A percentile compares a stretch with the other conserved stretches of the same genome.
phyloP scores from a whole-genome alignment of 1,139 yeast genomes.

The Debaryomycetaceae sp. region DNA sequence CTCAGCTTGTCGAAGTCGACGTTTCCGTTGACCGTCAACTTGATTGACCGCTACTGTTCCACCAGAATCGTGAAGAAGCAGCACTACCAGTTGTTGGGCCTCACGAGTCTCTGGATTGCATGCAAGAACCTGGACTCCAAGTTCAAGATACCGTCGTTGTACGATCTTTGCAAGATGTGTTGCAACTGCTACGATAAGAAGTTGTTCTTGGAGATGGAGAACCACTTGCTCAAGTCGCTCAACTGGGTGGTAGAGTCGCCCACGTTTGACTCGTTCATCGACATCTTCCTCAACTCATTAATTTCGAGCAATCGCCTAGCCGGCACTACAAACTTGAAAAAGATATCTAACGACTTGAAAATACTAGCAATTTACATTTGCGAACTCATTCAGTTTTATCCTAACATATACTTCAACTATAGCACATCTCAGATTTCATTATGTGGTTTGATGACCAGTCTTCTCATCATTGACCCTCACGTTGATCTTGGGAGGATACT shows the following conservation, averaged over 20 bases:
- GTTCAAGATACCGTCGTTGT: slow-evolving; percentile 58
- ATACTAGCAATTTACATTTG: slow-evolving; percentile 59
- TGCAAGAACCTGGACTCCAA: slow-evolving; percentile 71
- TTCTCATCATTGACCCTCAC: slow-evolving; percentile 26
- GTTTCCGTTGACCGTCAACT: slow-evolving; percentile 52
- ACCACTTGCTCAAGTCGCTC: slow-evolving; percentile 57
- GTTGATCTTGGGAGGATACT: slow-evolving; percentile 21
- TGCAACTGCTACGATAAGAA: slow-evolving; percentile 60
- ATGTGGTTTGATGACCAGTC: slow-evolving; percentile 40
- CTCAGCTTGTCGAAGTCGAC: slow-evolving; percentile 48
- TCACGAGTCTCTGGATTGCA: slow-evolving; percentile 71
- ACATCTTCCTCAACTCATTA: slow-evolving; percentile 40
- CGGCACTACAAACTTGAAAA: slow-evolving; percentile 23
- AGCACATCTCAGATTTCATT: slow-evolving; percentile 56
- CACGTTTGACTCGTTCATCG: slow-evolving; percentile 61
- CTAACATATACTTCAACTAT: slow-evolving; percentile 54
- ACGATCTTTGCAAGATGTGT: slow-evolving; percentile 57
- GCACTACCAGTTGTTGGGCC: slow-evolving; percentile 66
- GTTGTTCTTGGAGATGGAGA: slow-evolving; percentile 66
- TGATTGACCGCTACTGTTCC: slow-evolving; percentile 52
- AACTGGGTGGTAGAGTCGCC: slow-evolving; percentile 57
- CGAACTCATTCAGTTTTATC: slow-evolving; percentile 63
- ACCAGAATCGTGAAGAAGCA: slow-evolving; percentile 49
- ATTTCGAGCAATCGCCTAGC: slow-evolving; percentile 18
- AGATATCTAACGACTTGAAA: slow-evolving; percentile 43